A percentile compares a stretch with the other conserved stretches of the same genome.
Evolutionary conservation across 148 eudicot genomes (phyloP).

Genomic region (Diospyros kaki): DNA sequence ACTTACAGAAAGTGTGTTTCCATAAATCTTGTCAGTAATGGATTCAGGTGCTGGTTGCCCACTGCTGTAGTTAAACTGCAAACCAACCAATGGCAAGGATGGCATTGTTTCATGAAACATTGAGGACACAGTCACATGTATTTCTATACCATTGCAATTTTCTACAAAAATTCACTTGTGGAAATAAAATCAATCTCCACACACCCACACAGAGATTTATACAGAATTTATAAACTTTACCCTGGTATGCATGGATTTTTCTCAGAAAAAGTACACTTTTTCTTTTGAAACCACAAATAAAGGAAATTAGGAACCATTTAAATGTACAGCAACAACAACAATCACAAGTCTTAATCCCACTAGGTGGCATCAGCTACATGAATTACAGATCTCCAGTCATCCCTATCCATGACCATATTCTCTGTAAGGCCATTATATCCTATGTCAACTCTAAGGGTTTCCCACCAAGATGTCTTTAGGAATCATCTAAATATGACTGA

Average conservation of each 20-base stretch:
- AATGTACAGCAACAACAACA: neutral
- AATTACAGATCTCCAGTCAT: too few relatives aligned
- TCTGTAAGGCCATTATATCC: too few relatives aligned
- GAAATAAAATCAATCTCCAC: neutral
- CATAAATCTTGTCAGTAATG: slow-evolving; percentile 97
- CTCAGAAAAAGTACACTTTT: neutral
- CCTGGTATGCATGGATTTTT: neutral
- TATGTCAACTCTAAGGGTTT: too few relatives aligned
- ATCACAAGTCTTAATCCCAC: too few relatives aligned
- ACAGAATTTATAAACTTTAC: neutral
- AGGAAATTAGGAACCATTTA: neutral
- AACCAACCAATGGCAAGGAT: slow-evolving; percentile 16
- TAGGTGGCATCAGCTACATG: too few relatives aligned
- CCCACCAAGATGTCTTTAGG: too few relatives aligned
- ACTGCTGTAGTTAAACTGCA: slow-evolving; percentile 96
- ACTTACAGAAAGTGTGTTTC: slow-evolving; percentile 94
- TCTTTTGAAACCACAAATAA: neutral
- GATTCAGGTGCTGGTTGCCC: slow-evolving; percentile 99
- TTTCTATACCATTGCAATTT: neutral
- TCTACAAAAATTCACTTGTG: neutral
- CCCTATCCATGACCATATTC: too few relatives aligned
- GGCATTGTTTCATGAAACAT: slow-evolving; percentile 13
- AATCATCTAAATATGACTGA: neutral
- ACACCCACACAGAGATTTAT: neutral
- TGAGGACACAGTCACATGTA: neutral